Evolutionary conservation across 805 yeast genomes (phyloP), one percentile per base, ranked within the genome.

Genomic region (Barnettozyma siamensis): DNA sequence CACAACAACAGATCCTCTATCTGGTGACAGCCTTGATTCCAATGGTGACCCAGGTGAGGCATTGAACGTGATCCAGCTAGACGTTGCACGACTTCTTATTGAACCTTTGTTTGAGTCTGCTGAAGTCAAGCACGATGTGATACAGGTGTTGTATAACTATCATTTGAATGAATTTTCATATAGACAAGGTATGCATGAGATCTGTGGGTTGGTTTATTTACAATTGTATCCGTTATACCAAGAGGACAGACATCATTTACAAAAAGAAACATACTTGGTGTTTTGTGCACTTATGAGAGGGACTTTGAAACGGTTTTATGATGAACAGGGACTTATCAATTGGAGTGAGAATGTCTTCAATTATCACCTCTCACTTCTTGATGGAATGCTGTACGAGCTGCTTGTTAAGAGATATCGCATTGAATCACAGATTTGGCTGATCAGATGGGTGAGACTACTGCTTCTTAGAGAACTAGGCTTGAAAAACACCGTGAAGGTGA

Each of bases 121-220:
- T 1, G 23, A 18, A 1, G 42, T 45, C 11, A 45, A 51, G 29
- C 10, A 33, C 1, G 60, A 57, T 12, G 46, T 57, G n/a, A 42
- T 42, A 1, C 44, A 54, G 42, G 54, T 57, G 15, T 30, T 57
- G 8, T 57, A 46, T 46, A 57, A 53, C 32, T 55, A 54, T 35
- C 37, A 54, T 40, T 48, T 31, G 16, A 53, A 51, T 36, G 48
- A 55, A 13, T 26, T 26, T 0, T 50, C 58, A 1, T 69, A 69
- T 38, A 70, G 73, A 47, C 80, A 74, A 51, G 80, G 80, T 0
- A 62, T 68, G 42, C 80, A 74, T 54, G 80, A 74, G 50, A 66
- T 74, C 16, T 53, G 72, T 45, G 77, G 78, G 5, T 46, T 74
- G 40, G 57, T 74, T 4, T 73, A 68, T 51, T 53, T 68, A 28